Percentiles rank a stretch among this genome's conserved stretches.
These are phyloP conservation scores for Boletellus ananiceps DNA, from an alignment of 768 basidiomycete genomes.

Conservation along the genomic window DNA sequence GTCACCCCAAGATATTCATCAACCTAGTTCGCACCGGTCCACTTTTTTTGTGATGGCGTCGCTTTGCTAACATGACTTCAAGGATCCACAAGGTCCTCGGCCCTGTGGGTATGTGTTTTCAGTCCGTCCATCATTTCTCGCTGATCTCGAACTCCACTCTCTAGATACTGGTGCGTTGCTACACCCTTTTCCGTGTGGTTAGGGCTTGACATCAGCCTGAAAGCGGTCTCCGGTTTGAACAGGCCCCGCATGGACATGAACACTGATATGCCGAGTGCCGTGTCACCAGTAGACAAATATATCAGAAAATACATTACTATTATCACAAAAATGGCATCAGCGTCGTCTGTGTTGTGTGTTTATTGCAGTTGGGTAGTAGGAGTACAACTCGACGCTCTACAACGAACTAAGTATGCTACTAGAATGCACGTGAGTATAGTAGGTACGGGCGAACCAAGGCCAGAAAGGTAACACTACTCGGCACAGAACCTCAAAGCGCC, in stretches of 20 bases:
- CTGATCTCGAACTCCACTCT: conserved; percentile 10
- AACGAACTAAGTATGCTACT: conserved; percentile 31
- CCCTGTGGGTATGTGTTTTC: conserved; percentile 75
- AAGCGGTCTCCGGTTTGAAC: conserved; percentile 89
- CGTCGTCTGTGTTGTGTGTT: conserved; percentile 15
- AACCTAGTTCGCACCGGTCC: conserved; percentile 65
- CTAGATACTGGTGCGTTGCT: conserved; percentile 46
- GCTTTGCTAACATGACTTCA: conserved; percentile 7
- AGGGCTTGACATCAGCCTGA: conserved; percentile 4
- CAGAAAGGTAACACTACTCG: conserved; percentile 16
- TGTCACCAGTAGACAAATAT: conserved; percentile 12
- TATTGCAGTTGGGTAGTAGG: conserved; percentile 29
- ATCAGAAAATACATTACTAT: conserved; percentile 7
- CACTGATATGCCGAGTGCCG: conserved; percentile 21
- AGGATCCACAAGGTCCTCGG: conserved; percentile 87
- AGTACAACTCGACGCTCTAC: conserved; percentile 33
- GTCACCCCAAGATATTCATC: conserved; percentile 95
- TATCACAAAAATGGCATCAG: conserved; percentile 5
- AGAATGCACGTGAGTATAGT: conserved; percentile 30
- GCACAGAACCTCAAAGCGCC: conserved; percentile 5
- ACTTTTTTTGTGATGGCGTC: background rate
- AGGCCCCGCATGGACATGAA: conserved; percentile 63
- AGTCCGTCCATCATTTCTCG: background rate
- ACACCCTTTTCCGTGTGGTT: background rate
- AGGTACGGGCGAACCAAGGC: conserved; percentile 22